Percentiles rank a stretch among this genome's conserved stretches.
Evolutionary conservation across 2,329 filamentous ascomycete species (phyloP).

Genomic region (Zymoseptoria pseudotritici): DNA sequence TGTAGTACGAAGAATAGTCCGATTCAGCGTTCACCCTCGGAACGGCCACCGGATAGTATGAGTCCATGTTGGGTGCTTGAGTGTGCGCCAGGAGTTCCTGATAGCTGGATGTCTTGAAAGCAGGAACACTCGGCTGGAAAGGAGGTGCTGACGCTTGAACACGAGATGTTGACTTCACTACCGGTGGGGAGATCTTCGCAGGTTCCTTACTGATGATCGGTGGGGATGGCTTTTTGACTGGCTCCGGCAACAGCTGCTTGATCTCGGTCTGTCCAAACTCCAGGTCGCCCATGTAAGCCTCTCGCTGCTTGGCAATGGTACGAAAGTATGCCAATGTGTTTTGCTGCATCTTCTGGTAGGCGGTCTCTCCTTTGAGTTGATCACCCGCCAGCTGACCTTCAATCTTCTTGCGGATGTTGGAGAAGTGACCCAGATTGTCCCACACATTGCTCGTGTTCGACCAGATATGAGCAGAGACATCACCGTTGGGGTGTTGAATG

Average conservation of each 20-base stretch:
- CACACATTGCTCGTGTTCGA: conserved; percentile 33
- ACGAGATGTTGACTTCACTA: background rate
- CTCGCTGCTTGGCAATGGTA: conserved; percentile 34
- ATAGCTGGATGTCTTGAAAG: background rate
- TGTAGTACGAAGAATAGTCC: background rate
- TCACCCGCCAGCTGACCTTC: conserved; percentile 39
- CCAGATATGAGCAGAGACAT: conserved; percentile 44
- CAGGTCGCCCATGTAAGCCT: conserved; percentile 23
- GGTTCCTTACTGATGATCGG: background rate
- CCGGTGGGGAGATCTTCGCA: background rate
- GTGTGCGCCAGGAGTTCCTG: background rate
- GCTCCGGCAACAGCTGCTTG: conserved; percentile 22
- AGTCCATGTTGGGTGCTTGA: background rate
- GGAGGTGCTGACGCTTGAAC: background rate
- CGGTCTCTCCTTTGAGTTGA: conserved; percentile 32
- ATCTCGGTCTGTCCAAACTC: conserved; percentile 28
- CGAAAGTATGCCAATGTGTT: conserved; percentile 38
- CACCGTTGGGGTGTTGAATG: conserved; percentile 41
- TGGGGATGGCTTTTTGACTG: conserved; percentile 1
- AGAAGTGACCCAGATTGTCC: conserved; percentile 40
- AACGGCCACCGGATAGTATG: background rate
- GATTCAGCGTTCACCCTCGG: background rate
- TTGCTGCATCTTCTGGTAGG: conserved; percentile 26
- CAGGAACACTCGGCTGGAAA: background rate
- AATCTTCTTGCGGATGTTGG: conserved; percentile 34